A percentile compares a stretch with the other conserved stretches of the same genome.
Evolutionary conservation across 495 filamentous ascomycete species (phyloP).

Genomic region (Stereocaulon alpinum): DNA sequence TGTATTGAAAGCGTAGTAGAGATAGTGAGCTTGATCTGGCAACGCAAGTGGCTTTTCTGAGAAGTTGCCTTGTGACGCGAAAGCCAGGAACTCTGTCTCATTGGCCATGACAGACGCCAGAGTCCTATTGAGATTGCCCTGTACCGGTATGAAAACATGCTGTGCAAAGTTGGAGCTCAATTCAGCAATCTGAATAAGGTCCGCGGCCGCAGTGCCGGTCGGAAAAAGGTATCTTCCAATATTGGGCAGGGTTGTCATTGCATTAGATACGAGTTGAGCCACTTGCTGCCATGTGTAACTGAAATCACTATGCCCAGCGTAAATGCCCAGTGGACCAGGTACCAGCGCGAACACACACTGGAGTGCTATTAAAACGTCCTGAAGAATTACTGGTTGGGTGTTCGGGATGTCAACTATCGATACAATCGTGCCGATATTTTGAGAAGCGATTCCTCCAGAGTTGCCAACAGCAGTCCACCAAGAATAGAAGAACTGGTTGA

Average conservation of each 20-base stretch:
- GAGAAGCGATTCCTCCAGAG: conserved; percentile 7
- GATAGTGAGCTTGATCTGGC: neutral
- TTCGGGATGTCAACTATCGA: neutral
- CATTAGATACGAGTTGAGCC: conserved; percentile 10
- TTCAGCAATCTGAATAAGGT: conserved; percentile 6
- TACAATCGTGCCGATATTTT: conserved; percentile 9
- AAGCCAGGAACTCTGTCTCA: conserved; percentile 12
- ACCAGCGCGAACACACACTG: conserved; percentile 7
- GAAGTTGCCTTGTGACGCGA: conserved; percentile 11
- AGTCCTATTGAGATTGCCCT: conserved; percentile 9
- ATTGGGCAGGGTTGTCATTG: conserved; percentile 7
- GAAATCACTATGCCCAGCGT: conserved; percentile 6
- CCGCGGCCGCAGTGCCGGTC: neutral
- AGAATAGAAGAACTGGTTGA: conserved; percentile 12
- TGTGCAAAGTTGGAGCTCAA: conserved; percentile 7
- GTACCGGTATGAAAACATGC: neutral
- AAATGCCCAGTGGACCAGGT: conserved; percentile 8
- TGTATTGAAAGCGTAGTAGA: conserved; percentile 14
- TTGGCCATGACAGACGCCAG: conserved; percentile 7
- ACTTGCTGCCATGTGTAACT: conserved; percentile 6
- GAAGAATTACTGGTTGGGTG: neutral
- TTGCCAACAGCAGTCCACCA: conserved; percentile 9
- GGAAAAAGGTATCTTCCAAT: conserved; percentile 14
- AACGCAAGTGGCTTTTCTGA: neutral
- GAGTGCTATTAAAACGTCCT: neutral